Evolutionary conservation across 2,329 filamentous ascomycete species (phyloP), one percentile per base, ranked within the genome.

Genomic region (Alternaria sp.): DNA sequence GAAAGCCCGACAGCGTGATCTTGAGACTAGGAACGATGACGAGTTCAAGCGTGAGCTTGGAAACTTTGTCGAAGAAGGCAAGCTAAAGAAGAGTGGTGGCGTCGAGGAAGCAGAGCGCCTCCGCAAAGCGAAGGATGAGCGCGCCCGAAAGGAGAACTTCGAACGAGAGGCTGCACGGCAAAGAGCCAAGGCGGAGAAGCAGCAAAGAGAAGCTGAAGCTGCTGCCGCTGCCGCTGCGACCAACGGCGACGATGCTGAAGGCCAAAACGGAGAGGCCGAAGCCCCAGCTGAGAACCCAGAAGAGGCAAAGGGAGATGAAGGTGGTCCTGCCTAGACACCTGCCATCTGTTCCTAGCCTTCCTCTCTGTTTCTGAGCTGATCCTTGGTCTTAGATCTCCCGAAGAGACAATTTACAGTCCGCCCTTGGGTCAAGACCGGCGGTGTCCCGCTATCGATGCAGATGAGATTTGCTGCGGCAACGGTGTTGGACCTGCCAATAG

Each of bases 81-180:
- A 91, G 78, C 81, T 99, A 66, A 98, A 97, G 85, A 98, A 98
- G 84, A 93, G 90, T 13, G 95, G 95, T 39, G 95, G 95, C 0
- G 89, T 97, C 49, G 95, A 98, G 76, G 95, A 99, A 79, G 90
- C 93, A 0, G 95, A 99, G 79, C 85, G 95, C 52, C 83, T 92
- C 44, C 85, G 95, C 49, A 90, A 89, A 73, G 86, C 88, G 34
- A 96, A 94, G 76, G 95, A 99, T 71, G 95, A 98, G 60, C 85
- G 86, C 67, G 92, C 93, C 58, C 84, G 93, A 56, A 89, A 87
- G 69, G 93, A 97, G 76, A 91, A 86, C 26, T 84, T 80, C 72
- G 85, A 87, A 62, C 77, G 81, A 29, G 79, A 84, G 67, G 80
- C 83, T 60, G 81, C 80, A 46, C 75, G 83, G 58, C 80, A 80